Base-by-base conservation (phyloP, 108 stramenopile genomes). In the Poteriospumella lacustris region DNA sequence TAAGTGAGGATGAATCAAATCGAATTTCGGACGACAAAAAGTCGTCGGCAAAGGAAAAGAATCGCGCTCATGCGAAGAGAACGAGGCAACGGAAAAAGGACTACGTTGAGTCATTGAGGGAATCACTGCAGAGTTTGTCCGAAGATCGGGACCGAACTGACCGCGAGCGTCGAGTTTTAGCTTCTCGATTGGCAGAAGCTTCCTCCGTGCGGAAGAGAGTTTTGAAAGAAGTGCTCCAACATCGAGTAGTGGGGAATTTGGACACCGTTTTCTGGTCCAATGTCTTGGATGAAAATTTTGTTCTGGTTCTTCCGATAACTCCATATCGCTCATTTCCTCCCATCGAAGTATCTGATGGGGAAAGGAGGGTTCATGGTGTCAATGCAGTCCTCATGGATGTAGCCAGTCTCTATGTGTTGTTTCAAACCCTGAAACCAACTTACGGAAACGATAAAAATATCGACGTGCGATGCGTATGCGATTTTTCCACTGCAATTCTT, bases 51-150 rank as follows among this genome's bases (percentile, higher is more conserved):
- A 64, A 24, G 36, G 60, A 3, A 34, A 64, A 64, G 58, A 97
- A 97, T 78, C 90, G 96, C 15, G 96, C 95, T 78, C 94, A 97
- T 78, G 96, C 96, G 42, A 89, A 94, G 36, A 95, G 94, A 79
- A 96, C 96, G 1, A 91, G 96, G 33, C 86, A 95, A 5, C 89
- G 95, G 12, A 97, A 97, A 81, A 97, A 95, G 83, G 93, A 91
- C 24, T 96, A 96, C 69, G 78, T 98, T 33, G 94, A 95, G 68
- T 90, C 90, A 62, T 89, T 98, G 58, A 93, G 95, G 83, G 82
- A 82, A 39, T 91, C 90, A 1, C 91, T 96, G n/a, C 92, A 94
- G 76, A 90, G 94, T 52, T 78, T 96, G 44, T 88, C 90, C 47
- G 84, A 87, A 28, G 93, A 94, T 70, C 85, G 92, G 19, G 93